Evolutionary conservation across 805 yeast species (phyloP).

Genomic region (Nakazawaea sp.): DNA sequence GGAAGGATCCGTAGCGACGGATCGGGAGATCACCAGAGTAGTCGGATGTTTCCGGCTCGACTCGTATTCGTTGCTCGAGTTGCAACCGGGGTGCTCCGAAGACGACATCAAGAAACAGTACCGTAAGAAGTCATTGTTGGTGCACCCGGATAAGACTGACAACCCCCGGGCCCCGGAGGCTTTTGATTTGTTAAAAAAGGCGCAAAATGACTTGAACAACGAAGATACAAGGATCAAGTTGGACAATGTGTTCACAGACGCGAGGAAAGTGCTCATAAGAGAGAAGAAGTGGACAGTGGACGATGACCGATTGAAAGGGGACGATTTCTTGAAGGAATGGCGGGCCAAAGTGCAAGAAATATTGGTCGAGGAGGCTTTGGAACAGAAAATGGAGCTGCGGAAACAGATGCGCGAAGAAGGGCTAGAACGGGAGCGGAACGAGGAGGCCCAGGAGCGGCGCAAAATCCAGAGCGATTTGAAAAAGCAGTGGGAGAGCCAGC

Average conservation of each 20-base stretch:
- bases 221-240: constrained; percentile 32
- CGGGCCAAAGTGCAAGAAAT: constrained; percentile 32
- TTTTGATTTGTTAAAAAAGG: constrained; percentile 51
- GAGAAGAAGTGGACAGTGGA: constrained; percentile 29
- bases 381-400: constrained; percentile 34
- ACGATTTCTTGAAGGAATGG: constrained; percentile 33
- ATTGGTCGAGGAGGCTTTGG: constrained; percentile 38
- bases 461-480: constrained; percentile 30
- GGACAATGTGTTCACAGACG: constrained; percentile 37
- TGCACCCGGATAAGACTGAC: constrained; percentile 62
- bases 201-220: constrained; percentile 36
- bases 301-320: constrained; percentile 28
- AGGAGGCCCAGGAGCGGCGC: constrained; percentile 23
- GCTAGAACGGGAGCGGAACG: constrained; percentile 24
- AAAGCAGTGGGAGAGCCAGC: constrained; percentile 51
- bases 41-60: constrained; percentile 40
- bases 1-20: constrained; percentile 21
- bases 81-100: constrained; percentile 32
- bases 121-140: constrained; percentile 52
- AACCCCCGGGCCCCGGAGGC: constrained; percentile 58
- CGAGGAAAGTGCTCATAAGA: constrained; percentile 28
- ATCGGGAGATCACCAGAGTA: constrained; percentile 51
- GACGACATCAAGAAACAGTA: constrained; percentile 38
- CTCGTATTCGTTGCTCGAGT: constrained; percentile 46
- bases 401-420: constrained; percentile 34